Evolutionary conservation across 2,329 filamentous ascomycete genomes (phyloP).

Genomic region (Epichloe typhina): DNA sequence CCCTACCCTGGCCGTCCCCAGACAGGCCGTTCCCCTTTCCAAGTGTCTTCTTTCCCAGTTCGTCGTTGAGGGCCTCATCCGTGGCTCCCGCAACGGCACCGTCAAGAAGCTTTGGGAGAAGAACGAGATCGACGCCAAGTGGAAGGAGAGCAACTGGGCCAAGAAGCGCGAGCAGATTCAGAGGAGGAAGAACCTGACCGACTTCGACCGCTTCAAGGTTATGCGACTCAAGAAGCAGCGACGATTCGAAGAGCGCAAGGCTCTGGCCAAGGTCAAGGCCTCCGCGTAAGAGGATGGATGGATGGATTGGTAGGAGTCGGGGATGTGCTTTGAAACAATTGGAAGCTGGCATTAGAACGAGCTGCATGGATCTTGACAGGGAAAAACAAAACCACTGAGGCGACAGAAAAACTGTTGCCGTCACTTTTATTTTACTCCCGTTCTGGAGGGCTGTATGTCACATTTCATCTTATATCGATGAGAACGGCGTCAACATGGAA

Average conservation of each 20-base stretch:
- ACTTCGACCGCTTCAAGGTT: slow-evolving; percentile 99
- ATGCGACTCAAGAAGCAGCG: slow-evolving; percentile 99
- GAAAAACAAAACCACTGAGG: slow-evolving; percentile 18
- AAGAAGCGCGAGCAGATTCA: slow-evolving; percentile 81
- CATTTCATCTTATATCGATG: slow-evolving; percentile 41
- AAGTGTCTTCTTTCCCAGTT: slow-evolving; percentile 82
- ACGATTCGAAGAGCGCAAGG: slow-evolving; percentile 95
- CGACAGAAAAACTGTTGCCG: slow-evolving; percentile 22
- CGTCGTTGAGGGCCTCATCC: slow-evolving; percentile 74
- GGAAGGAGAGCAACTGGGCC: slow-evolving; percentile 81
- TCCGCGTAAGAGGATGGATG: slow-evolving; percentile 45
- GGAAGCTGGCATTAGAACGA: slow-evolving; percentile 25
- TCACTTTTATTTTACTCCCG: slow-evolving; percentile 35
- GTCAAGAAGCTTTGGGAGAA: slow-evolving; percentile 87
- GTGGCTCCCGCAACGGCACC: slow-evolving; percentile 66
- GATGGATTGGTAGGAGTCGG: slow-evolving; percentile 20
- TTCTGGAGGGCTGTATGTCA: slow-evolving; percentile 53
- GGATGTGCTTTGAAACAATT: slow-evolving; percentile 15
- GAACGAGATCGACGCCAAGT: slow-evolving; percentile 83
- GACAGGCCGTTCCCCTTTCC: slow-evolving; percentile 73
- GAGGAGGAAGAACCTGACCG: slow-evolving; percentile 81
- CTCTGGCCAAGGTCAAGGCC: slow-evolving; percentile 83
- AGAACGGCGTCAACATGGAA: slow-evolving; percentile 55
- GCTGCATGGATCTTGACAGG: slow-evolving; percentile 22
- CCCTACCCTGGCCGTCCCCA: slow-evolving; percentile 65